These are phyloP conservation scores for Parafenestella ontariensis DNA, from an alignment of 2,329 filamentous ascomycete species.

Conservation along the genomic window DNA sequence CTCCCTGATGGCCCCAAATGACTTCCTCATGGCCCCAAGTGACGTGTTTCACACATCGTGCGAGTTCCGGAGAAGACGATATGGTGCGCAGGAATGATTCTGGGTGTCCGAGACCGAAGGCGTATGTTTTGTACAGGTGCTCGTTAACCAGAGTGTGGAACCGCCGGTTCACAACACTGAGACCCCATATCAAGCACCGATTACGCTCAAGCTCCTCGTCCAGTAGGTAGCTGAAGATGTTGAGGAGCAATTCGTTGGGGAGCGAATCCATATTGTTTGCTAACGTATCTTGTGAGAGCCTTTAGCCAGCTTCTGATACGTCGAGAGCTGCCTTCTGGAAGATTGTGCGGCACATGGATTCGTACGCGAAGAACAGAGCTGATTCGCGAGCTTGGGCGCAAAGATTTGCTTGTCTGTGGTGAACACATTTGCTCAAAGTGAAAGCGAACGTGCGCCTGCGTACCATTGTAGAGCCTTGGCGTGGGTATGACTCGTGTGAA, in stretches of 20 bases:
- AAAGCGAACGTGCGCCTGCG: neutral
- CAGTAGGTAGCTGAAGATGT: constrained; percentile 1
- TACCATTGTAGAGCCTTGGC: neutral
- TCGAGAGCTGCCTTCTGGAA: too few species aligned
- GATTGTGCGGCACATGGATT: too few species aligned
- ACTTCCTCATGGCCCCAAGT: constrained; percentile 1
- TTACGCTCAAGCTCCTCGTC: neutral
- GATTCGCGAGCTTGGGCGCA: too few species aligned
- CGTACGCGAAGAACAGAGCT: too few species aligned
- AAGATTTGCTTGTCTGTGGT: too few species aligned
- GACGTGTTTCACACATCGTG: neutral
- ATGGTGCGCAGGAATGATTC: constrained; percentile 9
- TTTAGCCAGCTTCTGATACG: too few species aligned
- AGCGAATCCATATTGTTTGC: constrained; percentile 2
- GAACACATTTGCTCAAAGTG: too few species aligned
- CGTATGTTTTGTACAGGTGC: neutral
- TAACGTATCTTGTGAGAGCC: too few species aligned
- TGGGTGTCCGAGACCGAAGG: neutral
- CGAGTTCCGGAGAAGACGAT: constrained; percentile 1
- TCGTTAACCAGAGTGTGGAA: constrained; percentile 5
- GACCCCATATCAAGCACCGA: neutral
- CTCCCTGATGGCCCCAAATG: too few species aligned
- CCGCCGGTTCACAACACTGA: constrained; percentile 6
- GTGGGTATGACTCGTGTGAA: neutral
- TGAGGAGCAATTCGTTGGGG: constrained; percentile 8